Percentiles rank a stretch among this genome's conserved stretches.
Evolutionary conservation across 192 early-diverging fungal species (phyloP).

Genomic region (Cetraspora pellucida): DNA sequence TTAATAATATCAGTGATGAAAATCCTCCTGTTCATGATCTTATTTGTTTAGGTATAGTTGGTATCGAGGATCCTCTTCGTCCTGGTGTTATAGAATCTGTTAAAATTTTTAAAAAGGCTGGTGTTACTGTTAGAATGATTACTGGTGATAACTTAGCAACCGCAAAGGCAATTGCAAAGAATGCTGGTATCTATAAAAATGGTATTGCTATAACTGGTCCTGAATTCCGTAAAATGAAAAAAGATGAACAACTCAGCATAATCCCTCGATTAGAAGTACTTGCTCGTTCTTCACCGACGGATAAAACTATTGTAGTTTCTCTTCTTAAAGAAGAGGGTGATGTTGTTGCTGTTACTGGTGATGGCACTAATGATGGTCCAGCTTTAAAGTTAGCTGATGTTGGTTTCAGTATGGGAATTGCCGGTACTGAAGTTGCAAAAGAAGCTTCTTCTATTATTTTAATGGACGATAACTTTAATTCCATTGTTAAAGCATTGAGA

Average conservation of each 20-base stretch:
- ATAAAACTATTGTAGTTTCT: slow-evolving; percentile 86
- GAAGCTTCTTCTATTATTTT: slow-evolving; percentile 82
- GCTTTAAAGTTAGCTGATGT: slow-evolving; percentile 88
- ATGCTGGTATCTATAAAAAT: slow-evolving; percentile 81
- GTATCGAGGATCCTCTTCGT: slow-evolving; percentile 88
- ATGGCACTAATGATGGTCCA: slow-evolving; percentile 86
- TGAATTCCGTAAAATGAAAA: slow-evolving; percentile 71
- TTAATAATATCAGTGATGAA: slow-evolving; percentile 57
- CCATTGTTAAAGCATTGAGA: slow-evolving; percentile 75
- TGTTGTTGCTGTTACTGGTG: slow-evolving; percentile 81
- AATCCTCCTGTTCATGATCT: slow-evolving; percentile 56
- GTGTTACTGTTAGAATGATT: slow-evolving; percentile 91
- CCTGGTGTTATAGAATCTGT: slow-evolving; percentile 81
- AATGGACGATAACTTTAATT: slow-evolving; percentile 90
- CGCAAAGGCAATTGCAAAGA: slow-evolving; percentile 85
- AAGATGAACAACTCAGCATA: slow-evolving; percentile 64
- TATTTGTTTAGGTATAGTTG: slow-evolving; percentile 72
- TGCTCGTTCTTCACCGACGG: slow-evolving; percentile 84
- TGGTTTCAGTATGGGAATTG: slow-evolving; percentile 93
- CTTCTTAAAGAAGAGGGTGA: slow-evolving; percentile 71
- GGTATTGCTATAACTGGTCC: slow-evolving; percentile 80
- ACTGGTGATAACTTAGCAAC: slow-evolving; percentile 85
- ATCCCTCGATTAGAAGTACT: slow-evolving; percentile 80
- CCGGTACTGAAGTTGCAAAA: slow-evolving; percentile 85
- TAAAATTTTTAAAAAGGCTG: slow-evolving; percentile 72